Evolutionary conservation across 257 asterid genomes (phyloP).

Genomic region (Nicotiana tomentosiformis): DNA sequence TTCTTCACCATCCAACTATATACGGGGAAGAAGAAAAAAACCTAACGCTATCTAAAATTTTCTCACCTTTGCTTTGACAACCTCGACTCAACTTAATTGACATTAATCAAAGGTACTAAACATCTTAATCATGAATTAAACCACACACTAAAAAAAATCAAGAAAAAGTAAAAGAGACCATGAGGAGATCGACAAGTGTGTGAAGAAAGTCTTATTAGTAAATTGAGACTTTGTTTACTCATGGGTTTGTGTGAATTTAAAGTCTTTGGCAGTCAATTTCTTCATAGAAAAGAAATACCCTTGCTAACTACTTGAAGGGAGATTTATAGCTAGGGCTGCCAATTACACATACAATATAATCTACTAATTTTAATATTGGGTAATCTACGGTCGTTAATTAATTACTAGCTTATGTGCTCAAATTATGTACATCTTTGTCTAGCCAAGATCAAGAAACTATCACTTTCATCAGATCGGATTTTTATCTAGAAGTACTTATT

Average conservation of each 20-base stretch:
- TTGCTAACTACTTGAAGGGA: background rate
- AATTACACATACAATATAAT: background rate
- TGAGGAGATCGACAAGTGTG: constrained; percentile 1
- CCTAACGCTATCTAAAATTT: background rate
- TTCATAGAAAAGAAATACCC: constrained; percentile 14
- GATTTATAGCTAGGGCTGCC: background rate
- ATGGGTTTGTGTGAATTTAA: background rate
- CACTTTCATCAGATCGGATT: background rate
- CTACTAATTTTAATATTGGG: background rate
- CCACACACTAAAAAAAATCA: background rate
- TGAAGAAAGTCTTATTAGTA: background rate
- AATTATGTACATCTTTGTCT: background rate
- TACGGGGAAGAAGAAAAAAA: background rate
- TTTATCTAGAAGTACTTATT: background rate
- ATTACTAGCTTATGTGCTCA: background rate
- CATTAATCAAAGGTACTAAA: background rate
- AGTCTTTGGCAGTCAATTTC: constrained; percentile 3
- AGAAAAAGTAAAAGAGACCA: background rate
- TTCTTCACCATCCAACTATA: background rate
- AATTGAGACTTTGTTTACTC: constrained; percentile 3
- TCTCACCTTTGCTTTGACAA: constrained; percentile 16
- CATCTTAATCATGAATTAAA: background rate
- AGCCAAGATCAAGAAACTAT: constrained; percentile 4
- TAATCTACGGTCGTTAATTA: background rate
- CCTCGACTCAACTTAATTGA: constrained; percentile 6